Percentiles rank a stretch among this genome's conserved stretches.
Conservation (phyloP, 2,329 filamentous ascomycete species). For the Apiospora marii region DNA sequence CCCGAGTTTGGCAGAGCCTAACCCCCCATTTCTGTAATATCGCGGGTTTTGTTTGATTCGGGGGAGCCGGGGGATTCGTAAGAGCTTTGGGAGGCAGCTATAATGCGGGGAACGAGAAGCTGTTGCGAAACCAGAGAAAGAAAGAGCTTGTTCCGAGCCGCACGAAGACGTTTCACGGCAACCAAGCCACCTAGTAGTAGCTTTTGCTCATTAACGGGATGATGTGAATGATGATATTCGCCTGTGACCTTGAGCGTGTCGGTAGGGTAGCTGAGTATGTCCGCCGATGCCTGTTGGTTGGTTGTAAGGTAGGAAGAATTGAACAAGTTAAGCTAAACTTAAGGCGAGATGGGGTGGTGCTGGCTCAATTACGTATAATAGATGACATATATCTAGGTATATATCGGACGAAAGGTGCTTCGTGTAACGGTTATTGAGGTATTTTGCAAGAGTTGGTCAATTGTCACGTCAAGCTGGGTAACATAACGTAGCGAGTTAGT, state of each 20-base stretch:
- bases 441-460: conserved; percentile 1
- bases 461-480: not conserved
- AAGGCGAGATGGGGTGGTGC: not conserved
- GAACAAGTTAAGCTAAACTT: not conserved
- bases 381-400: not conserved
- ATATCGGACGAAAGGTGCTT: not conserved
- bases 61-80: not conserved
- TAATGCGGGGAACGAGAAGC: conserved; percentile 13
- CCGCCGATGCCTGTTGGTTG: not conserved
- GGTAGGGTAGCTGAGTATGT: not conserved
- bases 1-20: conserved; percentile 3
- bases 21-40: conserved; percentile 11
- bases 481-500: not conserved
- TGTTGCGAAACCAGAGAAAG: not conserved
- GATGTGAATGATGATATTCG: not conserved
- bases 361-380: not conserved
- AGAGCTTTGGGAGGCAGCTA: conserved; percentile 1
- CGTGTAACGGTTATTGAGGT: not conserved
- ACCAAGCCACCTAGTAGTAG: not conserved
- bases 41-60: not conserved
- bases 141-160: not conserved
- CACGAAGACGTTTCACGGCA: not conserved
- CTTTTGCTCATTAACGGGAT: not conserved
- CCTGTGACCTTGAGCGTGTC: not conserved
- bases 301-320: conserved; percentile 1